Conservation (phyloP, 176 grass and related monocot species). For the Aechmea fasciata region DNA sequence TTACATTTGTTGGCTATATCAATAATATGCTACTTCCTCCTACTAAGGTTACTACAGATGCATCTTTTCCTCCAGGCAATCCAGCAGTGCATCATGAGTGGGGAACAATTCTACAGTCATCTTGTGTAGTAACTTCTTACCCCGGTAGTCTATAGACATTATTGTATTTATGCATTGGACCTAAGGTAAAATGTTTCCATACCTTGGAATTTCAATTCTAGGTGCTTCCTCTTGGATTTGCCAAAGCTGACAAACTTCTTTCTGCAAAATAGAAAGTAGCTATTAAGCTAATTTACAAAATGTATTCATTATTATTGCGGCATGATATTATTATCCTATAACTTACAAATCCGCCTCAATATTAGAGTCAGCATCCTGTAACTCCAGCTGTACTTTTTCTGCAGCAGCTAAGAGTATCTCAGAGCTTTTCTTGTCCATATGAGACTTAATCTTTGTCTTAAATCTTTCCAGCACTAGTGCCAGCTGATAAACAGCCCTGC, state of each 20-base stretch:
- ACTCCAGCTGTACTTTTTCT: slow-evolving; percentile 51
- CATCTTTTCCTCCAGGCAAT: too few species aligned
- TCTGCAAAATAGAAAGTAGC: slow-evolving; percentile 42
- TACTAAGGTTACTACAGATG: too few species aligned
- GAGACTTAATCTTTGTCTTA: slow-evolving; percentile 67
- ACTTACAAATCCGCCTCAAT: slow-evolving; percentile 87
- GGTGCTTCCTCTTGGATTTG: slow-evolving; percentile 64
- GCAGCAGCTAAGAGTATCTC: slow-evolving; percentile 59
- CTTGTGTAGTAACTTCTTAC: too few species aligned
- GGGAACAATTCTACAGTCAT: too few species aligned
- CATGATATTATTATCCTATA: slow-evolving; percentile 12
- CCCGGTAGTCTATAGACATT: too few species aligned
- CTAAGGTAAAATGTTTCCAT: neutral
- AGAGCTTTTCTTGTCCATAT: slow-evolving; percentile 52
- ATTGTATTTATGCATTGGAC: too few species aligned
- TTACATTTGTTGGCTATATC: too few species aligned
- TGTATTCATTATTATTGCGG: neutral
- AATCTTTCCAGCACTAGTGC: slow-evolving; percentile 57
- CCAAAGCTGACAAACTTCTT: slow-evolving; percentile 51
- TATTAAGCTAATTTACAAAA: neutral
- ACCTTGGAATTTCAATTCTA: slow-evolving; percentile 96
- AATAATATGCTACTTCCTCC: too few species aligned
- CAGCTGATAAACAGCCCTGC: slow-evolving; percentile 67
- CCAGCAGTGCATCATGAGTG: too few species aligned
- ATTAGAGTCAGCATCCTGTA: slow-evolving; percentile 54